These are phyloP conservation scores for Berberis vulgaris DNA, from an alignment of 164 flowering plant species.

Conservation along the genomic window DNA sequence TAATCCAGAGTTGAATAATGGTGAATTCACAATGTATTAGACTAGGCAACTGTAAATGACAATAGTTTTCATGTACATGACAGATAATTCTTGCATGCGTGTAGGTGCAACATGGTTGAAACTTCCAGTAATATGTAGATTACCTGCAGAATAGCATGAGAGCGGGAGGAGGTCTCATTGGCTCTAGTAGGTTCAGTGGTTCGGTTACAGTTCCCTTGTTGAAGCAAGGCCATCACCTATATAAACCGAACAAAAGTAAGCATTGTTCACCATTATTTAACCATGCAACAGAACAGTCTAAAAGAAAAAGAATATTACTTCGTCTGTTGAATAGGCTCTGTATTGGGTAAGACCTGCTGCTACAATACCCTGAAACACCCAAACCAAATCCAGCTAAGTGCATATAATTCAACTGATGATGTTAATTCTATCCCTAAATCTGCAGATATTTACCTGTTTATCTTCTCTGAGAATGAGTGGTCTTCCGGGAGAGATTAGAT, in stretches of 20 bases:
- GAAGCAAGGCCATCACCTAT: constrained; percentile 90
- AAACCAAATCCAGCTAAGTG: background rate
- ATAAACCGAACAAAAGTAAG: constrained; percentile 3
- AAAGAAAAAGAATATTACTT: constrained; percentile 30
- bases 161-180: constrained; percentile 92
- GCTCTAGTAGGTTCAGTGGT: constrained; percentile 93
- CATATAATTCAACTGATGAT: background rate
- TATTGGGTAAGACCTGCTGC: constrained; percentile 92
- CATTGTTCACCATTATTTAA: background rate
- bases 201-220: constrained; percentile 76
- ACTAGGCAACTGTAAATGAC: background rate
- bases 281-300: background rate
- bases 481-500: constrained; percentile 87
- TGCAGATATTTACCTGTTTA: constrained; percentile 50
- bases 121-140: background rate
- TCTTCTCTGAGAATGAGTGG: constrained; percentile 93
- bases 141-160: constrained; percentile 97
- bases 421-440: background rate
- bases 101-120: background rate
- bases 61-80: background rate
- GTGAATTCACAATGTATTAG: background rate
- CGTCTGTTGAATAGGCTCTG: constrained; percentile 88
- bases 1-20: too few species aligned
- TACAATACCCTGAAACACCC: constrained; percentile 58
- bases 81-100: background rate